Evolutionary conservation across 768 basidiomycete genomes (phyloP).

Genomic region (Phlebiopsis flavidoalba): DNA sequence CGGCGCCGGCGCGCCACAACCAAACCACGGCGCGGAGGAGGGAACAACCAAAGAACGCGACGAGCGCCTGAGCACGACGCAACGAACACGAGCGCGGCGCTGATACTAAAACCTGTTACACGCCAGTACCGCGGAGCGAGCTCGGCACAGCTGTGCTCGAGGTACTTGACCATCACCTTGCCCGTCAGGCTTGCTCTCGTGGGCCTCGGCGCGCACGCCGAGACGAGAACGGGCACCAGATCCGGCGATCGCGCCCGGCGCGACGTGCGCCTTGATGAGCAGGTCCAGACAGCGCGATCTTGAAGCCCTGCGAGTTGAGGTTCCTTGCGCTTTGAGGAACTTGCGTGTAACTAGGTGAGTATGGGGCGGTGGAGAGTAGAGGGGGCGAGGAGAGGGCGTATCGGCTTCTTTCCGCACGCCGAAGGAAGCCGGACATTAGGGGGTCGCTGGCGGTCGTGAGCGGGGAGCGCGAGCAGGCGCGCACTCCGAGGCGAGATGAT

Average conservation of each 20-base stretch:
- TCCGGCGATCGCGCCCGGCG: conserved; percentile 21
- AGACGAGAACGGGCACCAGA: conserved; percentile 27
- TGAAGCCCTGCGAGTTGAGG: conserved; percentile 26
- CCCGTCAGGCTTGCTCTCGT: conserved; percentile 26
- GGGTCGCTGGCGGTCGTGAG: conserved; percentile 27
- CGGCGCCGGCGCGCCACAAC: background rate
- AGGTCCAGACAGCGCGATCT: conserved; percentile 27
- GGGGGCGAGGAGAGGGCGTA: conserved; percentile 8
- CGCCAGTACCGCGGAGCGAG: too few species aligned
- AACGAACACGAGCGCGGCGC: conserved; percentile 18
- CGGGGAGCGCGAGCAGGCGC: conserved; percentile 23
- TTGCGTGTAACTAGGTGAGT: background rate
- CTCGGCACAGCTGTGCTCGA: too few species aligned
- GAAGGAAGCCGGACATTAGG: conserved; percentile 28
- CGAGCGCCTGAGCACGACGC: conserved; percentile 12
- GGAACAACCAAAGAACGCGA: conserved; percentile 9
- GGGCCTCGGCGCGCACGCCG: conserved; percentile 25
- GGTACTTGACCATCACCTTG: conserved; percentile 26
- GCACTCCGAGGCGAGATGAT: conserved; percentile 26
- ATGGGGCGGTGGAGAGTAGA: background rate
- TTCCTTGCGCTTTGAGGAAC: conserved; percentile 25
- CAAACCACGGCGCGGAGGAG: conserved; percentile 7
- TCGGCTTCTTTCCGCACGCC: conserved; percentile 24
- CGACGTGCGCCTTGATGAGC: conserved; percentile 24
- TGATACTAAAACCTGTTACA: conserved; percentile 27